A percentile compares a stretch with the other conserved stretches of the same genome.
Evolutionary conservation across 139 green algal species (phyloP).

Genomic region (Chlamydomonas incerta): DNA sequence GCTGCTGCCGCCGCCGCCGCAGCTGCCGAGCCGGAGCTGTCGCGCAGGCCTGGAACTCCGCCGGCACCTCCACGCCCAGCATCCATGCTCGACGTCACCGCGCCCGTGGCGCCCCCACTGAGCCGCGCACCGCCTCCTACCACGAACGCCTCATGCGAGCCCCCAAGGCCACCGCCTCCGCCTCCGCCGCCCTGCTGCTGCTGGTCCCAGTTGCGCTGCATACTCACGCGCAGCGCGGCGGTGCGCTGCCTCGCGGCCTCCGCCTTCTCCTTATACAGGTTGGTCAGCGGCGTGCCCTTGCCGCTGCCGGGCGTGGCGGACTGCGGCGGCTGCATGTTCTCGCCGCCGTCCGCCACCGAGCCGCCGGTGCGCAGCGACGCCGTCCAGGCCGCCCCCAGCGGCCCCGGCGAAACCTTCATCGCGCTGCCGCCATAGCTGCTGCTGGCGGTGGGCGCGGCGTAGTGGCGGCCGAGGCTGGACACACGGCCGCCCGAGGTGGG

Average conservation of each 20-base stretch:
- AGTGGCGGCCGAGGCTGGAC: neutral
- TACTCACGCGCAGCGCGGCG: constrained; percentile 35
- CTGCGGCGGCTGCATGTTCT: constrained; percentile 11
- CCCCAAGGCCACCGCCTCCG: neutral
- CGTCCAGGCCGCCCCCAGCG: no score
- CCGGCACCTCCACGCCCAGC: neutral
- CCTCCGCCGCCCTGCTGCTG: neutral
- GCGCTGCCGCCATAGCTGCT: neutral
- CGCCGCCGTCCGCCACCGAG: neutral
- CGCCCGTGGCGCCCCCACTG: neutral
- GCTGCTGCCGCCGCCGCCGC: neutral
- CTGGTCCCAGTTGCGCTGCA: constrained; percentile 43
- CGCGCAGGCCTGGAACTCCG: neutral
- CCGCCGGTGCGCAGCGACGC: neutral
- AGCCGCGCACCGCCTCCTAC: no score
- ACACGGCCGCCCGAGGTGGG: neutral
- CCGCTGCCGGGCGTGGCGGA: neutral
- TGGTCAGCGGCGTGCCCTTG: constrained; percentile 10
- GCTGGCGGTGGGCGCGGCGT: no score
- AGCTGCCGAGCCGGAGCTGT: neutral
- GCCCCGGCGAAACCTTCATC: neutral
- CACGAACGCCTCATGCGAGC: neutral
- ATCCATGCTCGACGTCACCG: constrained; percentile 9
- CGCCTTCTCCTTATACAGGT: constrained; percentile 44
- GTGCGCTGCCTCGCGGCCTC: constrained; percentile 40